Percentiles rank a stretch among this genome's conserved stretches.
phyloP scores from a whole-genome alignment of 2,329 filamentous ascomycete genomes.

The Hymenoscyphus fraxineus region DNA sequence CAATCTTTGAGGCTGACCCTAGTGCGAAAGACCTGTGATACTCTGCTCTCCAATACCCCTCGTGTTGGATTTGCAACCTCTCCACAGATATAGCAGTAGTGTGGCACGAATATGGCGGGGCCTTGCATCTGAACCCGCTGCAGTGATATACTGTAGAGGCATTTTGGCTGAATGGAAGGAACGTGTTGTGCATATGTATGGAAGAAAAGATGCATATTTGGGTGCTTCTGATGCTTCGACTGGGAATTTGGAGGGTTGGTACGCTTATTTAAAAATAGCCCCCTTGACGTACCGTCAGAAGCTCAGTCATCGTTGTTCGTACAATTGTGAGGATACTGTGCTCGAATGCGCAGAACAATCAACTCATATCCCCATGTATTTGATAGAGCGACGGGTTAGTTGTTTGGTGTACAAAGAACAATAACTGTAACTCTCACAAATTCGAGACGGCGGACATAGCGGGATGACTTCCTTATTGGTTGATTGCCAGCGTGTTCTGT shows the following conservation, averaged over 20 bases:
- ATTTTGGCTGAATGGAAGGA: background rate
- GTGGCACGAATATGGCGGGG: background rate
- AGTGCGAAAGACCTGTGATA: background rate
- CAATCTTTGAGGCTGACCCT: background rate
- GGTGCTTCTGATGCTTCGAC: background rate
- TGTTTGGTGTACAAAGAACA: too few species aligned
- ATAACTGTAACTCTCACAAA: too few species aligned
- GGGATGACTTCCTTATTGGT: background rate
- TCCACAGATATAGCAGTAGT: background rate
- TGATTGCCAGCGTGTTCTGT: background rate
- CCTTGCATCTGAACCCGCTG: background rate
- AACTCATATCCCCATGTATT: too few species aligned
- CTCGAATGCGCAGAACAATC: too few species aligned
- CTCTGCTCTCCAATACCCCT: background rate
- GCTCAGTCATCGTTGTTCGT: too few species aligned
- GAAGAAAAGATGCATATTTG: background rate
- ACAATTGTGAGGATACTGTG: too few species aligned
- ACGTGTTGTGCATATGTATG: conserved; percentile 1
- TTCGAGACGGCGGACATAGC: background rate
- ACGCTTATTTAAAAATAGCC: background rate
- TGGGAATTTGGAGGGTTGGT: background rate
- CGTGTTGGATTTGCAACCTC: background rate
- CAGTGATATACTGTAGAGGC: background rate
- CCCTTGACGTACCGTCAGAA: background rate
- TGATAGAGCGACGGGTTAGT: too few species aligned